Percentiles rank a stretch among this genome's conserved stretches.
These are phyloP conservation scores for Epichloe hybrida DNA, from an alignment of 2,329 filamentous ascomycete genomes.

Conservation along the genomic window DNA sequence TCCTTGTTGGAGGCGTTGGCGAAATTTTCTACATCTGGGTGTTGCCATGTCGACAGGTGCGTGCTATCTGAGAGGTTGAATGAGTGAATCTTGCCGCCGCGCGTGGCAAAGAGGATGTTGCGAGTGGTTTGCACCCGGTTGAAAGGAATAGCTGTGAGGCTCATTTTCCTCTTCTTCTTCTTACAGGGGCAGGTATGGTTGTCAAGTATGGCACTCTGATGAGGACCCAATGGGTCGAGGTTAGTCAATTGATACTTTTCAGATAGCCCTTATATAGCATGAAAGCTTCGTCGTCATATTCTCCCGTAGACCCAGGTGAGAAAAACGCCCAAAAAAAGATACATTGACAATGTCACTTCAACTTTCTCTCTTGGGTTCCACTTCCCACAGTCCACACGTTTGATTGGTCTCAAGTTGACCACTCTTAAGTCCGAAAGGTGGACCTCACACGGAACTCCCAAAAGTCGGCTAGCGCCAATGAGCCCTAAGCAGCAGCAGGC, in stretches of 20 bases:
- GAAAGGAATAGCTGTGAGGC: slow-evolving; percentile 37
- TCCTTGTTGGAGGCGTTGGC: slow-evolving; percentile 12
- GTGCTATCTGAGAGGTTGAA: slow-evolving; percentile 46
- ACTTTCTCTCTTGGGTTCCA: not conserved
- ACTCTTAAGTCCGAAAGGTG: not conserved
- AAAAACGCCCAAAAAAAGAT: not conserved
- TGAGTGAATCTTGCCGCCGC: slow-evolving; percentile 57
- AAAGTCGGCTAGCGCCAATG: slow-evolving; percentile 15
- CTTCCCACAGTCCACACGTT: not conserved
- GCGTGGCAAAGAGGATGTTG: slow-evolving; percentile 56
- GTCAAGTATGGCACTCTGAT: too few species aligned
- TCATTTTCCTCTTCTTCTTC: not conserved
- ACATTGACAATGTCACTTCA: not conserved
- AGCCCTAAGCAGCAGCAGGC: slow-evolving; percentile 23
- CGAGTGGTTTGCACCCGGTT: slow-evolving; percentile 45
- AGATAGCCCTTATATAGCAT: not conserved
- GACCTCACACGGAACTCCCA: not conserved
- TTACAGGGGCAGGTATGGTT: not conserved
- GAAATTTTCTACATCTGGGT: slow-evolving; percentile 27
- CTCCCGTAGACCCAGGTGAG: not conserved
- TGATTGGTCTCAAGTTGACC: not conserved
- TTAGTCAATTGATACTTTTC: not conserved
- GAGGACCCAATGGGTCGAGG: not conserved
- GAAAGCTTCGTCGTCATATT: not conserved
- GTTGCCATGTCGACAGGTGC: slow-evolving; percentile 49